Evolutionary conservation across 2,329 filamentous ascomycete genomes (phyloP), one percentile per base, ranked within the genome.

Genomic region (Nothophaeocryptopus gaeumannii): DNA sequence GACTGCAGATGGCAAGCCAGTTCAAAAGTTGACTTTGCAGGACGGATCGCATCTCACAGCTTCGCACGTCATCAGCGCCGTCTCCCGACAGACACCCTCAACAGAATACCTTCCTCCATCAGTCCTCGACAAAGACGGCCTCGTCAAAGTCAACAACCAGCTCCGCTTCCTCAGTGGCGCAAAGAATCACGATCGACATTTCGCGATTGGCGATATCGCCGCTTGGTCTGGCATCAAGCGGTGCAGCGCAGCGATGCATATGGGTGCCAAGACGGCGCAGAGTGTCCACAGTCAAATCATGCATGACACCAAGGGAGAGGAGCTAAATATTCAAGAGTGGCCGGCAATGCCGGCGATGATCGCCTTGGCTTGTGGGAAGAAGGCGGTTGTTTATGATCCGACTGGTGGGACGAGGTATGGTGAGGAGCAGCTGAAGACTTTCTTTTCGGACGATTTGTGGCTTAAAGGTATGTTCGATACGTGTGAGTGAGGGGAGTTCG

Each of bases 141-240:
- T 83, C 53, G 79, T 90, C 51, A 81, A 81, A 60, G 79, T 89
- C 45, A 71, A 74, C 36, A 64, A 81, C 2, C 78, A 71, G 75
- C 70, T 86, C 5, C 72, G 76, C 58, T 83, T 87, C 65, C 67
- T 75, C 1, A 59, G 70, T 1, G 70, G 70, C 0, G 72, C 80
- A 0, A 75, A 82, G 4, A 85, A 88, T 55, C 69, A 79, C 10
- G 70, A 73, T 0, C 68, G 70, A 26, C 87, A 91, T 66, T 86
- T 85, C 61, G 86, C 83, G 10, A 75, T 81, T 16, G 88, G 88
- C 12, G 88, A 92, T 63, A 72, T 87, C 12, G 79, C 78, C 30
- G 72, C 74, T 40, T 91, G 88, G 87, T 79, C 84, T 0, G 87
- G 86, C 37, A 89, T 92, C 72, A 91, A 89, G 74, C 84, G 88